These are phyloP conservation scores for Macrocybe sp. DNA, from an alignment of 1,284 basidiomycete genomes.

Conservation along the genomic window DNA sequence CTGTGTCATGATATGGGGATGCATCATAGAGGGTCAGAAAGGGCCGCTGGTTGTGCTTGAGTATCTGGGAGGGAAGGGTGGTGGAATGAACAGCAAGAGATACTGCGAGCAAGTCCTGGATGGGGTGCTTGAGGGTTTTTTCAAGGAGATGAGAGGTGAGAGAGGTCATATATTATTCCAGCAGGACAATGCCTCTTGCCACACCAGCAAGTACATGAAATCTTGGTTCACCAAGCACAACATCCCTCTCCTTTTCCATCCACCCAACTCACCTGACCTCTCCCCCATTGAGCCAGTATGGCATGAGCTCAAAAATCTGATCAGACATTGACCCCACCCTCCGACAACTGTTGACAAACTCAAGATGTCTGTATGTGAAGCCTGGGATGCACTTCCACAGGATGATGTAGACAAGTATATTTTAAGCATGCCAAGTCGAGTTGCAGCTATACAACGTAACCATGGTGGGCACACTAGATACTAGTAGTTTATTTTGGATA, in stretches of 20 bases:
- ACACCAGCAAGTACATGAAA: conserved; percentile 19
- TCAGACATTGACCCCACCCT: conserved; percentile 6
- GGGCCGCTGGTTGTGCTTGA: too few relatives aligned
- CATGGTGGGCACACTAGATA: too few relatives aligned
- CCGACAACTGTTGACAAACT: conserved; percentile 16
- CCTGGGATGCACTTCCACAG: conserved; percentile 17
- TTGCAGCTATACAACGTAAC: conserved; percentile 8
- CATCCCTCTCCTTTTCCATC: conserved; percentile 12
- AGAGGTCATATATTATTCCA: conserved; percentile 21
- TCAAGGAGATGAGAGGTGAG: background rate
- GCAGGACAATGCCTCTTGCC: conserved; percentile 25
- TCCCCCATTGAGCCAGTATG: conserved; percentile 19
- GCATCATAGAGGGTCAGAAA: too few relatives aligned
- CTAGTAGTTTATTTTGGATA: too few relatives aligned
- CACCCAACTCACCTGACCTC: conserved; percentile 14
- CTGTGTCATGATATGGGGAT: too few relatives aligned
- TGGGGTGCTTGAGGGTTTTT: too few relatives aligned
- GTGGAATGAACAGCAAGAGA: too few relatives aligned
- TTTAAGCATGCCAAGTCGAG: conserved; percentile 17
- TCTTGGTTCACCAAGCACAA: conserved; percentile 22
- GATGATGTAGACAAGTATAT: conserved; percentile 18
- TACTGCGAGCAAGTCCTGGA: too few relatives aligned
- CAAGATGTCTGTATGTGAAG: conserved; percentile 11
- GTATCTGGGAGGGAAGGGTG: too few relatives aligned
- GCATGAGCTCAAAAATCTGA: conserved; percentile 18